Base-by-base conservation (phyloP, 257 asterid genomes). In the Galeopsis tetrahit region DNA sequence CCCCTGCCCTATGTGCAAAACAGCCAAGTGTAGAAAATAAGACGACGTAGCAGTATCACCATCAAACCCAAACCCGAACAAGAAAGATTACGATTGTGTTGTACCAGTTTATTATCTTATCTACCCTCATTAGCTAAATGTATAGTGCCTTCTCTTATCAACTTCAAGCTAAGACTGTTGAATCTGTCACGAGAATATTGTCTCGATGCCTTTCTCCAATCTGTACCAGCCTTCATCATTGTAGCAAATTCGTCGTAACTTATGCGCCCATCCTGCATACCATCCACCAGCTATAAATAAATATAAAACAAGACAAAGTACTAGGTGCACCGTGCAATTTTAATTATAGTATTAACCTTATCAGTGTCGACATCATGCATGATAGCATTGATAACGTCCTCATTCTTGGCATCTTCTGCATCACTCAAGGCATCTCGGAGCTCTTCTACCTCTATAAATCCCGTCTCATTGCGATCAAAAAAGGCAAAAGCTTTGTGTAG, bases 281-380 rank as follows among this genome's bases (percentile, higher is more conserved):
- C 28, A 21, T 21, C 28, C 28, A 21, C 28, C 28, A 21, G 28
- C 28, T 21, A 21, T 21, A 21, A 21, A 21, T 21, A 21, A 21
- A 21, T 21, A 21, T 21, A 21, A 21, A 21, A 21, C 28, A 21
- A 21, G 28, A 21, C 28, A 21, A 21, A 21, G 28, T 21, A 21
- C 28, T 21, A 21, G 28, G 28, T 21, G 28, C 28, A 21, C 28
- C 28, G 28, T 21, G 28, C 28, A 21, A 21, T 21, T 21, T 21
- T 21, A 21, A 21, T 21, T 21, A 21, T 21, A 21, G 28, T 21
- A 21, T 21, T 21, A 21, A 21, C 28, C 55, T 48, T 87, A 70
- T 87, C 86, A 0, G 92, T 81, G 70, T 87, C 89, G 38, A 87
- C 92, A 61, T 87, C 92, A 66, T 72, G 88, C 86, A 87, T 84